Conservation (phyloP, 345 rosid species). For the Salix brachista region DNA sequence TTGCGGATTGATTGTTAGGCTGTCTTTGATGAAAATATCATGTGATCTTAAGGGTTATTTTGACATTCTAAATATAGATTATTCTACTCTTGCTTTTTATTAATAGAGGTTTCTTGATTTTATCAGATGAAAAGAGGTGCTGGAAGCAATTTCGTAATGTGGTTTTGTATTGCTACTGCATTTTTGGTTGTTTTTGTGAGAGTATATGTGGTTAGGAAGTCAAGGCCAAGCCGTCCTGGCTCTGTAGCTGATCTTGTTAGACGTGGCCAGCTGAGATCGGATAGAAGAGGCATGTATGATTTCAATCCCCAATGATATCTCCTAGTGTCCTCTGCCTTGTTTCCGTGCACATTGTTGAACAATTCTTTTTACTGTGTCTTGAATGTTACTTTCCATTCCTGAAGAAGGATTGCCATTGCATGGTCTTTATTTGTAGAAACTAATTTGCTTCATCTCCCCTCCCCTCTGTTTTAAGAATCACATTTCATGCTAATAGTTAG, state of each 20-base stretch:
- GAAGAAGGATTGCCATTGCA: not conserved
- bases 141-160: conserved; percentile 36
- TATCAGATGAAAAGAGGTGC: conserved; percentile 43
- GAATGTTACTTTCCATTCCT: not conserved
- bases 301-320: conserved; percentile 18
- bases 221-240: conserved; percentile 48
- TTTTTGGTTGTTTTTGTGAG: conserved; percentile 47
- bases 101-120: conserved; percentile 1
- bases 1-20: not conserved
- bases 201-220: conserved; percentile 40
- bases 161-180: conserved; percentile 52
- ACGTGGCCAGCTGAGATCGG: conserved; percentile 93
- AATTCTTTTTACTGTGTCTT: not conserved
- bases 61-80: not conserved
- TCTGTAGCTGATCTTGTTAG: conserved; percentile 93
- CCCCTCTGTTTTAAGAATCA: not conserved
- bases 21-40: not conserved
- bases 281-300: conserved; percentile 99
- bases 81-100: not conserved
- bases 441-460: not conserved
- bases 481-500: not conserved
- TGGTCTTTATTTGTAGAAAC: not conserved
- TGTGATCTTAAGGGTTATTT: not conserved
- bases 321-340: not conserved
- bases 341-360: not conserved